Base-by-base conservation (phyloP, 2,329 filamentous ascomycete genomes). In the Escovopsis sp. region DNA sequence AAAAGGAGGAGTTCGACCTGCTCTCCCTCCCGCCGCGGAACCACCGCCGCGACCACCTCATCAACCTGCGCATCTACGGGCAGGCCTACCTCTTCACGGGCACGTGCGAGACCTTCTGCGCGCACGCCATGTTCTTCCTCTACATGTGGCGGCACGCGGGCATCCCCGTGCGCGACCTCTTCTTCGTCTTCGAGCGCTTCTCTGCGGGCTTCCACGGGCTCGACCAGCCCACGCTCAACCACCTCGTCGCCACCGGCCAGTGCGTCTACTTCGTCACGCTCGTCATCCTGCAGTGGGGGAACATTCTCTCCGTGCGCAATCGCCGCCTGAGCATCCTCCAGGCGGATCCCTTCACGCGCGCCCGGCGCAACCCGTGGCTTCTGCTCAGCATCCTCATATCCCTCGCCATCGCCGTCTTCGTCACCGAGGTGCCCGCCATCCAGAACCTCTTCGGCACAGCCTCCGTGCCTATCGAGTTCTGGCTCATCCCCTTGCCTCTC, bases 241-340 rank as follows among this genome's bases (percentile, higher is more conserved):
- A 60, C 15, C 68, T 70, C 53, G 69, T 68, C 49, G 57, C 54
- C 35, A 57, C 57, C 0, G 66, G 63, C 3, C 65, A 69, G 43
- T 57, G 61, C 30, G 61, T 72, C 5, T 72, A 71, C 49, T 72
- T 72, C 37, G 62, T 71, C 10, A 66, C 62, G 0, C 53, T 71
- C 1, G 65, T 71, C 0, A 59, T 70, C 27, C 52, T 71, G 27
- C 67, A 71, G 39, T 68, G 64, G 60, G 66, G 65, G 2, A 70
- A 70, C 40, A 61, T 71, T 27, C 51, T 70, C 17, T 52, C 57
- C 1, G 60, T 70, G 5, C 61, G 68, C 33, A 71, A 66, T 42
- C 65, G 68, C 26, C 56, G 64, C 2, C 49, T 70, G 35, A 67
- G 62, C 29, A 62, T 71, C 27, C 43, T 71, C 18, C 64, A 70